Percentiles rank a stretch among this genome's conserved stretches.
phyloP scores from a whole-genome alignment of 2,329 filamentous ascomycete genomes.

The Gnomoniopsis sp. region DNA sequence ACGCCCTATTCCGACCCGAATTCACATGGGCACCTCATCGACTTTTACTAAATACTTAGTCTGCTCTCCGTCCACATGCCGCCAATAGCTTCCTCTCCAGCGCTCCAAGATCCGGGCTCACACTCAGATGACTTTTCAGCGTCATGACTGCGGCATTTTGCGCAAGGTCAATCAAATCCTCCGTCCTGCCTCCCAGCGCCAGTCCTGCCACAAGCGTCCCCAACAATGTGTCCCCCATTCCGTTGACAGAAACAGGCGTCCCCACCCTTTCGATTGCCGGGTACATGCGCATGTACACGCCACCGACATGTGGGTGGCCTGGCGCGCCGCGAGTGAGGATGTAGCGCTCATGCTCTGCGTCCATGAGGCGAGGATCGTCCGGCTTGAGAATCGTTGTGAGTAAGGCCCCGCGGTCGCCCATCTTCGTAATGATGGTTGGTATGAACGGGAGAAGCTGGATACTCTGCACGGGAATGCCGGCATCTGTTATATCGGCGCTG shows the following conservation, averaged over 20 bases:
- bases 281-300: slow-evolving; percentile 77
- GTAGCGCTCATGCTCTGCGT: slow-evolving; percentile 61
- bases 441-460: slow-evolving; percentile 87
- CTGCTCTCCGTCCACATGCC: slow-evolving; percentile 40
- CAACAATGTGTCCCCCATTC: slow-evolving; percentile 88
- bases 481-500: slow-evolving; percentile 64
- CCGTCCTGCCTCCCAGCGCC: slow-evolving; percentile 52
- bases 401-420: slow-evolving; percentile 73
- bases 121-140: slow-evolving; percentile 70
- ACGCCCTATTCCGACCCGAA: not conserved
- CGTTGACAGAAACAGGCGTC: slow-evolving; percentile 86
- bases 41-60: not conserved
- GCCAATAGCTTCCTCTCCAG: slow-evolving; percentile 38
- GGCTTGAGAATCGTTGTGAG: slow-evolving; percentile 66
- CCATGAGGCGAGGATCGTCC: slow-evolving; percentile 65
- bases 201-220: slow-evolving; percentile 81
- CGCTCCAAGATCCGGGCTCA: slow-evolving; percentile 55
- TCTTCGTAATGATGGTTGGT: slow-evolving; percentile 78
- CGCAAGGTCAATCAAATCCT: slow-evolving; percentile 71
- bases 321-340: slow-evolving; percentile 64
- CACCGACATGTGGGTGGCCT: slow-evolving; percentile 57
- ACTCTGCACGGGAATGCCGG: slow-evolving; percentile 77
- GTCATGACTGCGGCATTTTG: slow-evolving; percentile 80
- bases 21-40: not conserved
- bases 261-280: slow-evolving; percentile 63